Evolutionary conservation across 1,284 basidiomycete genomes (phyloP), one percentile per base, ranked within the genome.

Genomic region (Apiotrichum veenhuisii): DNA sequence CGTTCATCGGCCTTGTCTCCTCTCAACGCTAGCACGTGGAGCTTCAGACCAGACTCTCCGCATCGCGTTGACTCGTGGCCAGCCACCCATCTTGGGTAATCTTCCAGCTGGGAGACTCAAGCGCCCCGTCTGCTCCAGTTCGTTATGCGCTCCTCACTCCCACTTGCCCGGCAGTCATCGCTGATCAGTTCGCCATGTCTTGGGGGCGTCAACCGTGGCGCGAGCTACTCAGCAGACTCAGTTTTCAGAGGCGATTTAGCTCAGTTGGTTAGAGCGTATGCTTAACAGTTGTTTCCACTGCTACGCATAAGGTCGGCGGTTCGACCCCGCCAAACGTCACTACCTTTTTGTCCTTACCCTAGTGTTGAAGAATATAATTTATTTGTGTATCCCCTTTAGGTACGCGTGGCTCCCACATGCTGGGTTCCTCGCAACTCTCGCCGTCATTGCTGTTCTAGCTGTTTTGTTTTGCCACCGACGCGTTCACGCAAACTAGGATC

Each of bases 231-330:
- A 38, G n/a, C n/a, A 22, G 20, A 41, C 4, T 9, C 7, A 3
- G n/a, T 20, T 41, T 10, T 38, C 37, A n/a, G 23, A n/a, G 44
- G 44, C 44, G 17, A 46, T 18, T 46, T 46, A 46, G 44, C 44
- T 46, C 44, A 46, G 44, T 33, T 46, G 44, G 44, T 46, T 46
- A 46, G 44, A 46, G 44, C 44, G 44, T 33, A 33, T 46, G 44
- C 44, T 46, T 46, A 46, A 46, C 44, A 46, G 5, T 11, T 33
- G 23, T 18, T 14, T 11, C 27, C n/a, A n/a, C 5, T 33, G 27
- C 20, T 20, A 33, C 44, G 44, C 44, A 46, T 33, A 33, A 46
- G 44, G 44, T 46, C 44, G 44, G 44, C 44, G 44, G 44, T 46
- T 46, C 44, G 44, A 46, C 27, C 44, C 44, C 44, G 44, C 27